A percentile compares a stretch with the other conserved stretches of the same genome.
These are phyloP conservation scores for Geranium rotundifolium DNA, from an alignment of 345 rosid genomes.

Conservation along the genomic window DNA sequence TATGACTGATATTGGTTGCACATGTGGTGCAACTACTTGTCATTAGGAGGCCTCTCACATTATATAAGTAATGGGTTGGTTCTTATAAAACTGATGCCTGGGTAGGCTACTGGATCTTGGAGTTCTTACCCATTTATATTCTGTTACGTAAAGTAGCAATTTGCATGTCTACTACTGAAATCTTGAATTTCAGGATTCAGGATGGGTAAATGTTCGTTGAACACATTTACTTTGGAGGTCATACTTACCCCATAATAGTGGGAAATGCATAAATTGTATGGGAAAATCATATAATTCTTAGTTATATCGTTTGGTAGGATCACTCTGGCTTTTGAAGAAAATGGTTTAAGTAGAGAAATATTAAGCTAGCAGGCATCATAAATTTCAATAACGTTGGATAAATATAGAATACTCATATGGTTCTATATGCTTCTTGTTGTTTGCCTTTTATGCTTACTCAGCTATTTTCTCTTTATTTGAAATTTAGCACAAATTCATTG, in stretches of 20 bases:
- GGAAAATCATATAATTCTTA: too few species aligned
- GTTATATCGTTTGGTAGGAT: too few species aligned
- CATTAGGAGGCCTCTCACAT: not conserved
- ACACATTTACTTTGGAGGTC: too few species aligned
- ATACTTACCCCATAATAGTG: too few species aligned
- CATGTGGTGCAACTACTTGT: not conserved
- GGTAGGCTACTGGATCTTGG: not conserved
- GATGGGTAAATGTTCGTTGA: too few species aligned
- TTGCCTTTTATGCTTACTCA: not conserved
- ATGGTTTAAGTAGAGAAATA: too few species aligned
- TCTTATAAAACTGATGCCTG: not conserved
- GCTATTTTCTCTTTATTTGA: conserved; percentile 14
- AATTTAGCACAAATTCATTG: conserved; percentile 83
- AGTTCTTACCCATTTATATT: not conserved
- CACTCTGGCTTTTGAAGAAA: too few species aligned
- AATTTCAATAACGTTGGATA: not conserved
- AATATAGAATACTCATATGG: not conserved
- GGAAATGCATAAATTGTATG: too few species aligned
- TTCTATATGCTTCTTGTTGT: not conserved
- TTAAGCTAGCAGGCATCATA: not conserved
- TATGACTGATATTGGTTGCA: conserved; percentile 3
- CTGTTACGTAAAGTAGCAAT: too few species aligned
- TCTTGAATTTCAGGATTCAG: too few species aligned
- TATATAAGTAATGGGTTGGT: not conserved
- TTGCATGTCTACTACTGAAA: too few species aligned